Percentiles rank a stretch among this genome's conserved stretches.
These are phyloP conservation scores for Kregervanrija fluxuum DNA, from an alignment of 805 yeast genomes.

Conservation along the genomic window DNA sequence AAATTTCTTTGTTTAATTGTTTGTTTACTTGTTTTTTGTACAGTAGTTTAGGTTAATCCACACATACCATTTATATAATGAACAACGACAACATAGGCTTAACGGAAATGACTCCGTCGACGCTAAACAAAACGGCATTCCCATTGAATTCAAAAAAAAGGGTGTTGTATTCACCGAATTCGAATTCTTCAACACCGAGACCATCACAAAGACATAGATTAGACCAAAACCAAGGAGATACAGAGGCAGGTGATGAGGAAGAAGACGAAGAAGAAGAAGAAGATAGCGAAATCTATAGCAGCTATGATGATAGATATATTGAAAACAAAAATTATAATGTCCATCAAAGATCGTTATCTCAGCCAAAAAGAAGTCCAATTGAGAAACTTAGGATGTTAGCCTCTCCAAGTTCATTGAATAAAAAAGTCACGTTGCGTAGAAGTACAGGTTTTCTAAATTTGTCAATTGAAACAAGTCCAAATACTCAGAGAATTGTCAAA, in stretches of 20 bases:
- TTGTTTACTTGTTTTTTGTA: no score
- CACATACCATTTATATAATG: no score
- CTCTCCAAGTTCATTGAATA: slow-evolving; percentile 1
- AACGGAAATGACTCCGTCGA: slow-evolving; percentile 17
- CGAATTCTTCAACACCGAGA: slow-evolving; percentile 8
- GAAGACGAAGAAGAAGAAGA: no score
- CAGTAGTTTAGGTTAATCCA: no score
- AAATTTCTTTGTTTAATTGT: no score
- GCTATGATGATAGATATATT: no score
- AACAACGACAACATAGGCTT: no score
- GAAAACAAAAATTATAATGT: no score
- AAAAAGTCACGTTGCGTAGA: slow-evolving; percentile 35
- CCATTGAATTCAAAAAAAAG: slow-evolving; percentile 24
- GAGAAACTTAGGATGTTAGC: not conserved
- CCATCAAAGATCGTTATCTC: no score
- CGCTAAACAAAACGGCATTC: slow-evolving; percentile 21
- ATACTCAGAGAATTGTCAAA: slow-evolving; percentile 21
- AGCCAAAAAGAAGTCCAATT: no score
- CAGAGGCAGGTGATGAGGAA: not conserved
- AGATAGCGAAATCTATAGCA: no score
- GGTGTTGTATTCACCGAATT: slow-evolving; percentile 22
- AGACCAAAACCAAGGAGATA: not conserved
- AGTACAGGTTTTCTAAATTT: slow-evolving; percentile 47
- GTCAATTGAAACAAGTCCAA: slow-evolving; percentile 35
- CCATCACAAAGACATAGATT: slow-evolving; percentile 10